These are phyloP conservation scores for Fusarium oligoseptatum DNA, from an alignment of 2,329 filamentous ascomycete genomes.

Conservation along the genomic window DNA sequence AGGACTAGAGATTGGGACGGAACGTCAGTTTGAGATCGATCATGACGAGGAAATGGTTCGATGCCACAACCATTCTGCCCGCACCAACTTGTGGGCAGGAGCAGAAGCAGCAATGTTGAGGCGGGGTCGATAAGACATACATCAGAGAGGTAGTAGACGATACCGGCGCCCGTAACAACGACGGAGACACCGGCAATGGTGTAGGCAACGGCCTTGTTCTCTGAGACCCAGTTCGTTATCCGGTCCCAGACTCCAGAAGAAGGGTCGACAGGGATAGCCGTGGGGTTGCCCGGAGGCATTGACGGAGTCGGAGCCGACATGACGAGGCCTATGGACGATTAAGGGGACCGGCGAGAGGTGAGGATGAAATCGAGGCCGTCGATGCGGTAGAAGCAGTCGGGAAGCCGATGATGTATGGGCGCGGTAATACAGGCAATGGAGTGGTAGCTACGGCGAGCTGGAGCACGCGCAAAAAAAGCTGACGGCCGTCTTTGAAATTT, in stretches of 20 bases:
- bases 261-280: conserved; percentile 64
- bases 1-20: conserved; percentile 53
- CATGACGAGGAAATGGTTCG: conserved; percentile 34
- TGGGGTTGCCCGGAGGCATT: conserved; percentile 60
- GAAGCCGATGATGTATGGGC: conserved; percentile 52
- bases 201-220: conserved; percentile 96
- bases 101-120: conserved; percentile 14
- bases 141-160: conserved; percentile 86
- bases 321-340: conserved; percentile 44
- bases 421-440: conserved; percentile 38
- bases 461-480: conserved; percentile 52
- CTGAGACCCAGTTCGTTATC: conserved; percentile 89
- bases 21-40: conserved; percentile 29
- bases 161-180: conserved; percentile 90
- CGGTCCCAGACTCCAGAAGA: conserved; percentile 88
- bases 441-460: conserved; percentile 49
- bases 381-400: conserved; percentile 43
- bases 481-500: conserved; percentile 49
- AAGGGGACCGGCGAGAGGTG: conserved; percentile 37
- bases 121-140: conserved; percentile 54
- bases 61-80: conserved; percentile 16
- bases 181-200: conserved; percentile 95
- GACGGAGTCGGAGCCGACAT: conserved; percentile 64
- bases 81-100: conserved; percentile 12
- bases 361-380: conserved; percentile 45